Conservation (phyloP, 2,329 filamentous ascomycete species). For the Penicillium sp. region DNA sequence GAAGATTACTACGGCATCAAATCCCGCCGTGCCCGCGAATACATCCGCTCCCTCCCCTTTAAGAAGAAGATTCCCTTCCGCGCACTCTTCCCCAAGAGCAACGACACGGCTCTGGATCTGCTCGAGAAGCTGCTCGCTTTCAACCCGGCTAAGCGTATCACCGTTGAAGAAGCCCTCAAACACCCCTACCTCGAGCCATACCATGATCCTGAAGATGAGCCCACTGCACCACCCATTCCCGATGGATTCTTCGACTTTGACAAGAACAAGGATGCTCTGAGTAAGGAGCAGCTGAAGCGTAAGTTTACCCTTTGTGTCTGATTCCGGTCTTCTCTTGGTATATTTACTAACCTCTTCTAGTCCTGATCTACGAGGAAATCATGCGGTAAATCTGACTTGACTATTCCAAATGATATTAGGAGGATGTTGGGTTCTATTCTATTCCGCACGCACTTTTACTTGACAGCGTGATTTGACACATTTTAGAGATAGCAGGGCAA, state of each 20-base stretch:
- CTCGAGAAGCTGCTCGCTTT: constrained; percentile 95
- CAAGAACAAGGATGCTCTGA: constrained; percentile 98
- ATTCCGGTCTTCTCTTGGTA: not conserved
- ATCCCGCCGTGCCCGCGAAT: constrained; percentile 92
- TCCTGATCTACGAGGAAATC: constrained; percentile 95
- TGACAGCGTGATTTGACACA: constrained; percentile 11
- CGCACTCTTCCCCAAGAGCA: constrained; percentile 97
- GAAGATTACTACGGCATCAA: constrained; percentile 99
- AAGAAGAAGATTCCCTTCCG: constrained; percentile 99
- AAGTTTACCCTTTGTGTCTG: constrained; percentile 19
- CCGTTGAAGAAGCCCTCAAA: constrained; percentile 93
- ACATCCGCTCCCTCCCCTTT: constrained; percentile 96
- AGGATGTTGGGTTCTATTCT: constrained; percentile 8
- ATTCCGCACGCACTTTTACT: constrained; percentile 15
- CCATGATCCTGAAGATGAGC: constrained; percentile 97
- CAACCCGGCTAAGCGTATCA: constrained; percentile 98
- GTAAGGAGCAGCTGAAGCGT: constrained; percentile 97
- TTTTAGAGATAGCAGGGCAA: constrained; percentile 15
- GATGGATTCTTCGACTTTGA: constrained; percentile 99
- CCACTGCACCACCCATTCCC: constrained; percentile 91
- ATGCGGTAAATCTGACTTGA: constrained; percentile 58
- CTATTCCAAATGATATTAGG: not conserved
- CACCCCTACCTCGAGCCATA: constrained; percentile 98
- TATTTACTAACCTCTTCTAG: constrained; percentile 39
- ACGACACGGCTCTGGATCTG: constrained; percentile 89